These are phyloP conservation scores for Malassezia arunalokei DNA, from an alignment of 1,284 basidiomycete genomes.

Conservation along the genomic window DNA sequence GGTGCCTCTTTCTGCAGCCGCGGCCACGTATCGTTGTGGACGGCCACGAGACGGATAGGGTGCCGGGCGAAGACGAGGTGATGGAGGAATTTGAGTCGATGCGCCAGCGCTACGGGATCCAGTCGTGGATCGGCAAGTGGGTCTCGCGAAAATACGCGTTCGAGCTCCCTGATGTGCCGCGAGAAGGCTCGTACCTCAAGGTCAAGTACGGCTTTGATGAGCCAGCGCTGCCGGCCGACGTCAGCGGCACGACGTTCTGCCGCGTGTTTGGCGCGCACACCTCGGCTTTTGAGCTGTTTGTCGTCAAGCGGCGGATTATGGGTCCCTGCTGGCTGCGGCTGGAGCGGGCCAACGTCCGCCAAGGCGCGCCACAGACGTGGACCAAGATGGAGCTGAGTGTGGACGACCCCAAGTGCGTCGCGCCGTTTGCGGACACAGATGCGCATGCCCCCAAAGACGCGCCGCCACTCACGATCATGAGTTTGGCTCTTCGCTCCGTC, in stretches of 20 bases:
- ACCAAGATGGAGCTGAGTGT: conserved; percentile 75
- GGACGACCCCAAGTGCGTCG: conserved; percentile 73
- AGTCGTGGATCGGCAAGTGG: conserved; percentile 56
- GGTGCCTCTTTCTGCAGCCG: conserved; percentile 88
- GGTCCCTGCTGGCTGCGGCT: conserved; percentile 94
- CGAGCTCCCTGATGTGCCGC: conserved; percentile 70
- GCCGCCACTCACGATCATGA: conserved; percentile 83
- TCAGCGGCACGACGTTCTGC: conserved; percentile 70
- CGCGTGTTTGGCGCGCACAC: conserved; percentile 87
- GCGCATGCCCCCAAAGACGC: conserved; percentile 62
- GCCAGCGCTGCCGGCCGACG: conserved; percentile 52
- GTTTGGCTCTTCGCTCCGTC: conserved; percentile 74
- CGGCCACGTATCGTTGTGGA: conserved; percentile 47
- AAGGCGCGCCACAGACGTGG: conserved; percentile 31
- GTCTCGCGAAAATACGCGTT: conserved; percentile 89
- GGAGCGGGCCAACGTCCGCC: conserved; percentile 58
- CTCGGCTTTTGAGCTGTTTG: conserved; percentile 84
- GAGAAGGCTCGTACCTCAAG: conserved; percentile 78
- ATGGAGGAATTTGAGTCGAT: conserved; percentile 73
- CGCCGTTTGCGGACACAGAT: conserved; percentile 66
- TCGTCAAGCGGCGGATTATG: conserved; percentile 92
- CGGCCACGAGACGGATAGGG: conserved; percentile 59
- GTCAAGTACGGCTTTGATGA: conserved; percentile 46
- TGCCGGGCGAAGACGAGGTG: conserved; percentile 54
- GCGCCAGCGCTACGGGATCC: conserved; percentile 62